Base-by-base conservation (phyloP, 768 basidiomycete genomes). In the Suillus plorans region DNA sequence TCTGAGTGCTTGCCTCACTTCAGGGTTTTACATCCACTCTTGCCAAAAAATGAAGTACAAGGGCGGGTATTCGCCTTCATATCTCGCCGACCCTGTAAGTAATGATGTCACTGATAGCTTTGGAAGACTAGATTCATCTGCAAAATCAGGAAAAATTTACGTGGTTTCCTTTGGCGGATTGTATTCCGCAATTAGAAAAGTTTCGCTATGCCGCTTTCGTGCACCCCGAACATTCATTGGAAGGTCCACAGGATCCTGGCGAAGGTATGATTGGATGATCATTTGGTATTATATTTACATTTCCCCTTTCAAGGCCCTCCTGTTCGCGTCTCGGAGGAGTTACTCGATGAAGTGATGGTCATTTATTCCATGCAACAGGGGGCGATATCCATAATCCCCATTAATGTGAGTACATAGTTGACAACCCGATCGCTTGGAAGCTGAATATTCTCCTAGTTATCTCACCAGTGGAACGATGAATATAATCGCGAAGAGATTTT, bases 31-130 rank as follows among this genome's bases (percentile, higher is more conserved):
- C 75, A 91, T 99, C 45, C 85, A 97, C 69, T 87, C 91, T 2
- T 98, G 96, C 72, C 85, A 80, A 60, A 99, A 99, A 77, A 99
- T 99, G 97, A 83, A 83, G 63, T 99, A 99, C 78, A 99, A 99
- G 72, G 95, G 89, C 36, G 95, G 97, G 63, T 99, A 96, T 69
- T 74, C 81, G 0, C 97, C 97, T 0, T 97, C 96, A 3, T 94
- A 86, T 68, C 82, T 99, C 22, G 84, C 86, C 14, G 96, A 99
- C 76, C 95, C 96, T 9, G 92, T 95, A 67, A 69, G 82, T 69
- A 5, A 31, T 41, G 16, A 53, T 53, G 7, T 5, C 61, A 36
- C 39, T 64, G 36, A 34, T 28, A 18, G 22, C 37, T 64, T 37
- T 5, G 9, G 28, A 25, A 59, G 22, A 69, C 53, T 28, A 20